These are phyloP conservation scores for Dendrobium catenatum DNA, from an alignment of 106 monocot genomes.

Conservation along the genomic window DNA sequence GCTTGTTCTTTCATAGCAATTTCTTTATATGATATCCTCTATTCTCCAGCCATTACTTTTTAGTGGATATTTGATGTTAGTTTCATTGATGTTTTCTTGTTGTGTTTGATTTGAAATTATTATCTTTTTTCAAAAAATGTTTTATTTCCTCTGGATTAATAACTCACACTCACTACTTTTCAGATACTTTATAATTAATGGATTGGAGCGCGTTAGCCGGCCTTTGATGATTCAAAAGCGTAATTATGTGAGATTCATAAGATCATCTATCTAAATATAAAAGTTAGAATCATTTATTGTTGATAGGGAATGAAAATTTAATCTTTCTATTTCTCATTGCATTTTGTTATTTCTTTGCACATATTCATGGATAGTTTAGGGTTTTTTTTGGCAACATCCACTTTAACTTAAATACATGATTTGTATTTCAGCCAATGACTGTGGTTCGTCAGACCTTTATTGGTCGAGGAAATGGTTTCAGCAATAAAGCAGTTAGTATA, in stretches of 20 bases:
- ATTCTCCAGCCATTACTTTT: background rate
- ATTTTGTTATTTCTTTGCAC: background rate
- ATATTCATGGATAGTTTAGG: background rate
- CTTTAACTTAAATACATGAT: background rate
- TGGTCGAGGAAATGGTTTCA: constrained; percentile 71
- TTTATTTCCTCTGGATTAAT: background rate
- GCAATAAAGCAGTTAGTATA: constrained; percentile 79
- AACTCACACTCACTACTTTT: constrained; percentile 1
- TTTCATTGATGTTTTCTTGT: background rate
- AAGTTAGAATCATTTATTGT: background rate
- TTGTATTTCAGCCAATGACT: constrained; percentile 55
- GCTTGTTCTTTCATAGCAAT: background rate
- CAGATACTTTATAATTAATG: constrained; percentile 89
- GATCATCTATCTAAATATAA: background rate
- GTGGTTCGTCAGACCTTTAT: constrained; percentile 50
- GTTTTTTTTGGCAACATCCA: background rate
- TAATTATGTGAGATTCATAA: constrained; percentile 60
- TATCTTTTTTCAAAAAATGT: background rate
- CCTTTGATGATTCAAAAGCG: constrained; percentile 72
- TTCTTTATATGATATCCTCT: background rate
- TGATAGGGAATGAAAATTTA: background rate
- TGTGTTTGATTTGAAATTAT: background rate
- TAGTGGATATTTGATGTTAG: background rate
- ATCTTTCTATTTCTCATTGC: background rate
- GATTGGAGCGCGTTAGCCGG: constrained; percentile 73